Conservation (phyloP, 2,329 filamentous ascomycete genomes). For the Aspergillus hortae region DNA sequence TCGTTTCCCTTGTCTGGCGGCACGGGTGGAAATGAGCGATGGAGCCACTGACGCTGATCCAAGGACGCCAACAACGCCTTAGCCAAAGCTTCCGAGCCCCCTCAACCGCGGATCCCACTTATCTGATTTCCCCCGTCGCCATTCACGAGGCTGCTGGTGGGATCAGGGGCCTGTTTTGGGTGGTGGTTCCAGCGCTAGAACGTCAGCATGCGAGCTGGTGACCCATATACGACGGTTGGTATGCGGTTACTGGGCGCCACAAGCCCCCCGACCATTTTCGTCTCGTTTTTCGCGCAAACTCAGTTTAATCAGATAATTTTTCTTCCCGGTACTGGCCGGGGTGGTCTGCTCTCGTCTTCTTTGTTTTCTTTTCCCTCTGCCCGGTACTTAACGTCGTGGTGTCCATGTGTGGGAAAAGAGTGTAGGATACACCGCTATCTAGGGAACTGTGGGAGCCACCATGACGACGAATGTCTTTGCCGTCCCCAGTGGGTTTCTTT, state of each 20-base stretch:
- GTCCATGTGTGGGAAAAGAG: too few species aligned
- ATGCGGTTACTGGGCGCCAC: background rate
- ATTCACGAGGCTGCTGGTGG: too few species aligned
- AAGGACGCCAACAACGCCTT: background rate
- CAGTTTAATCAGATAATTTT: conserved; percentile 4
- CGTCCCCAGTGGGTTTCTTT: conserved; percentile 10
- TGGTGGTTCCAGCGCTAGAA: background rate
- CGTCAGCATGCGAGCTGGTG: background rate
- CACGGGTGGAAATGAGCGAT: background rate
- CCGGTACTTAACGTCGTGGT: background rate
- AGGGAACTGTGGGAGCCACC: background rate
- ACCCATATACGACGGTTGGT: background rate
- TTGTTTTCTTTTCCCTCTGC: background rate
- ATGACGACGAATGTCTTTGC: conserved; percentile 15
- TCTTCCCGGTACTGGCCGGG: background rate
- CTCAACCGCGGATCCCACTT: conserved; percentile 1
- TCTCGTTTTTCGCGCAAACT: background rate
- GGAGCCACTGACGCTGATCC: background rate
- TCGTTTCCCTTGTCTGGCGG: background rate
- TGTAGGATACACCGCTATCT: too few species aligned
- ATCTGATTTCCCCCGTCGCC: background rate
- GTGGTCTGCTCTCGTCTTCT: background rate
- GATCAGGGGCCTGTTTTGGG: background rate
- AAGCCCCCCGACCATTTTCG: background rate
- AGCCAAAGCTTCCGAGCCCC: conserved; percentile 2